Evolutionary conservation across 768 basidiomycete genomes (phyloP).

Genomic region (Sporobolomyces pararoseus): DNA sequence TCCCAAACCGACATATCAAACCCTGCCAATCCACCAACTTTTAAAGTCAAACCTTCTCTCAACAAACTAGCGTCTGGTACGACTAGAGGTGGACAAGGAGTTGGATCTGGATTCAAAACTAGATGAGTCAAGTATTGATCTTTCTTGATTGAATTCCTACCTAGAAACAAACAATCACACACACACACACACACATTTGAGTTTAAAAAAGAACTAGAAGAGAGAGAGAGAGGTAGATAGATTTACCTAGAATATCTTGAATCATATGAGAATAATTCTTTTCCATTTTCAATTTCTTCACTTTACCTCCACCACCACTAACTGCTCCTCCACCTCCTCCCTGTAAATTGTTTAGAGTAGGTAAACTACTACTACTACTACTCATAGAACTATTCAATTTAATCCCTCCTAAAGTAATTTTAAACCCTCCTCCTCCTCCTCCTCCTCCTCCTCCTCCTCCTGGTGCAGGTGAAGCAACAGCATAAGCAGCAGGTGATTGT

Average conservation of each 20-base stretch:
- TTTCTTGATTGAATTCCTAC: constrained; percentile 3
- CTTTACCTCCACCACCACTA: constrained; percentile 7
- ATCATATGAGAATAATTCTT: constrained; percentile 42
- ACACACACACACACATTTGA: too few species aligned
- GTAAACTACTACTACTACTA: too few species aligned
- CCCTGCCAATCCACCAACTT: constrained; percentile 38
- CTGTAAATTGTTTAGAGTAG: too few species aligned
- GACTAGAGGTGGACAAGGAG: constrained; percentile 25
- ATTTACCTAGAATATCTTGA: constrained; percentile 43
- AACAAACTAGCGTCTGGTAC: constrained; percentile 34
- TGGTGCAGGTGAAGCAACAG: neutral
- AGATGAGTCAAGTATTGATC: constrained; percentile 36
- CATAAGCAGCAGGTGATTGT: neutral
- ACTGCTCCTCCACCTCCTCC: neutral
- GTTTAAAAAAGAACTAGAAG: neutral
- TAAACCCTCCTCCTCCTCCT: neutral
- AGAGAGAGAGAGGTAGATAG: neutral
- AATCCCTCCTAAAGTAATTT: constrained; percentile 35
- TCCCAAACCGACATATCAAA: constrained; percentile 39
- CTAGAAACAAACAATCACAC: neutral
- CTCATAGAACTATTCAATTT: constrained; percentile 5
- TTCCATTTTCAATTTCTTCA: constrained; percentile 40
- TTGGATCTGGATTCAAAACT: constrained; percentile 44
- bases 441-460: neutral
- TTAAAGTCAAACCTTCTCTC: constrained; percentile 40